Evolutionary conservation across 1,284 basidiomycete species (phyloP), one percentile per base, ranked within the genome.

Genomic region (Fistulina hepatica): DNA sequence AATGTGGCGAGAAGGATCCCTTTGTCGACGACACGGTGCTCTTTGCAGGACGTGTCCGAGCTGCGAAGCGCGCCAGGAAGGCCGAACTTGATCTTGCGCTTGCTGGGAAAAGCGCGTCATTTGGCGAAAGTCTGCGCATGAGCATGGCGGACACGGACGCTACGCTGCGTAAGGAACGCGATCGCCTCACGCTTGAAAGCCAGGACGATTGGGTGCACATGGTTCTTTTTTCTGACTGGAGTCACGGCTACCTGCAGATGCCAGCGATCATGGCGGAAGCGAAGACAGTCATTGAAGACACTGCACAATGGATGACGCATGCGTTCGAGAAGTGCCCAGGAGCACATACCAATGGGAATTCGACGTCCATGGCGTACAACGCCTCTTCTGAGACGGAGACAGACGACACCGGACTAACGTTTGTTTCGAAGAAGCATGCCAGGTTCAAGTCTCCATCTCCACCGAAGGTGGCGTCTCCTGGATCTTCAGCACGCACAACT

Each of bases 141-240:
- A 69, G 60, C 38, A 43, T 45, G 11, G 46, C 52, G n/a, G 53
- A 59, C 28, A 3, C 28, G 10, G 45, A 46, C 15, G 60, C 56
- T 37, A 58, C 57, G 41, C 56, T 77, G 57, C 63, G 63, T 49
- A 63, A 60, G 45, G 80, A 82, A 54, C 62, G 73, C 35, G 71
- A 76, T 35, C 64, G 59, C 44, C 62, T 78, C 36, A 60, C 78
- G 10, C 62, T 65, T 20, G 82, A 95, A 60, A 76, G 65, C 20
- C 90, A 93, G 46, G 83, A 89, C 40, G 92, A 97, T 54, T 97
- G 93, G 90, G 90, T 97, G 13, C 83, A 88, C 58, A 82, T 94
- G 71, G 79, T 85, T 46, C 72, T 92, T 40, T 86, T 90, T 58
- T 81, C 83, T 31, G 86, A 88, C 39, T 91, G 88, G 86, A 86